Evolutionary conservation across 495 filamentous ascomycete species (phyloP).

Genomic region (Pyronema omphalodes): DNA sequence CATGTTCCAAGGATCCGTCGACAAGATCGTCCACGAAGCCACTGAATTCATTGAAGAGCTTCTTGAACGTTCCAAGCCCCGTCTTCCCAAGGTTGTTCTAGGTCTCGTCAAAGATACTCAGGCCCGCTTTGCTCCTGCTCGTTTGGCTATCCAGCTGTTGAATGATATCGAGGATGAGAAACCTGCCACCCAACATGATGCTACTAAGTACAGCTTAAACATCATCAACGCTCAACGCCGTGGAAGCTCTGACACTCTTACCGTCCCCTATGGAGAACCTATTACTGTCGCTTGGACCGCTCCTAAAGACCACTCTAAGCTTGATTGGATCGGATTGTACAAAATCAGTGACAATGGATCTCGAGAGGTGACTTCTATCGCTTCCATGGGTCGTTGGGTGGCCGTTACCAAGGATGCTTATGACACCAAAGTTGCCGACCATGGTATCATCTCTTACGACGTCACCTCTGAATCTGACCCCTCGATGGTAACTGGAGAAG

Average conservation of each 20-base stretch:
- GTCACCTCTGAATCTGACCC: constrained; percentile 30
- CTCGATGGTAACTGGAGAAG: constrained; percentile 49
- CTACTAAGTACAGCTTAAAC: constrained; percentile 59
- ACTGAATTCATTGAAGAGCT: constrained; percentile 81
- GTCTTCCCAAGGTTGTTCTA: constrained; percentile 67
- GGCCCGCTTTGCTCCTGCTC: constrained; percentile 72
- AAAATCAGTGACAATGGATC: constrained; percentile 82
- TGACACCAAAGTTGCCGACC: constrained; percentile 56
- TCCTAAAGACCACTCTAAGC: constrained; percentile 74
- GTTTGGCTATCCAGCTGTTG: constrained; percentile 66
- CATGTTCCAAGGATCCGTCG: constrained; percentile 60
- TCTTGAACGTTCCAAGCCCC: constrained; percentile 70
- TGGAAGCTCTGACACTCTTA: constrained; percentile 32
- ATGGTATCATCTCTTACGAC: constrained; percentile 60
- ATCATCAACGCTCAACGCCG: constrained; percentile 30
- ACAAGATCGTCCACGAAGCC: constrained; percentile 69
- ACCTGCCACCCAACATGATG: constrained; percentile 68
- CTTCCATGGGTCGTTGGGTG: constrained; percentile 80
- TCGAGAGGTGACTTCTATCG: constrained; percentile 61
- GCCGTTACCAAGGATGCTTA: constrained; percentile 59
- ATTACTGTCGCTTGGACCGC: constrained; percentile 87
- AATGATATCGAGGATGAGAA: constrained; percentile 29
- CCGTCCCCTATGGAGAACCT: constrained; percentile 74
- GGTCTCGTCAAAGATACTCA: constrained; percentile 77
- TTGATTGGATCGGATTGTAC: constrained; percentile 92